These are phyloP conservation scores for Colletotrichum agaves DNA, from an alignment of 2,329 filamentous ascomycete species.

Conservation along the genomic window DNA sequence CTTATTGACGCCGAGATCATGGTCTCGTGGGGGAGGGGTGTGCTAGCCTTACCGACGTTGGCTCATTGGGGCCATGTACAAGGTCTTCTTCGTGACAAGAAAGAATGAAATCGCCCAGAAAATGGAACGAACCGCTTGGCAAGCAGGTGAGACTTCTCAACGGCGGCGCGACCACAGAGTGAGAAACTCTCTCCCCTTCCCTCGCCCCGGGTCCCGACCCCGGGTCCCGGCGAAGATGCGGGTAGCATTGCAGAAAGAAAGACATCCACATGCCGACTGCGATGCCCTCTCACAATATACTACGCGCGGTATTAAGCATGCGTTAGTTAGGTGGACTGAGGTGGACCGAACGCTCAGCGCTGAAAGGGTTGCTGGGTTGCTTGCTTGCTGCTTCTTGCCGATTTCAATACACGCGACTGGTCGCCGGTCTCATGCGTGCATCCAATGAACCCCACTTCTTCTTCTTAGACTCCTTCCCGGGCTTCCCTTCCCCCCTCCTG, in stretches of 20 bases:
- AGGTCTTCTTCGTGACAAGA: background rate
- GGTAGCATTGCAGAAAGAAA: background rate
- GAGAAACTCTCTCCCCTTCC: background rate
- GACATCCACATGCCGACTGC: background rate
- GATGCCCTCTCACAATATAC: too few species aligned
- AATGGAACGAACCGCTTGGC: background rate
- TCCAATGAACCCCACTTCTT: constrained; percentile 1
- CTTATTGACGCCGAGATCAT: constrained; percentile 1
- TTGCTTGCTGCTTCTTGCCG: background rate
- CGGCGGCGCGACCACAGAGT: background rate
- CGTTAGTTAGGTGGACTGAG: too few species aligned
- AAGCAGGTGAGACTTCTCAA: constrained; percentile 29
- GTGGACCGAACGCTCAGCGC: background rate
- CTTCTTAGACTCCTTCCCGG: background rate
- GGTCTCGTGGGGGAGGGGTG: constrained; percentile 8
- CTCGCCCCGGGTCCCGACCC: too few species aligned
- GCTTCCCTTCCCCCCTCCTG: background rate
- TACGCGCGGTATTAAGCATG: too few species aligned
- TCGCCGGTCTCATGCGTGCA: background rate
- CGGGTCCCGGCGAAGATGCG: background rate
- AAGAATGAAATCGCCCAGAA: background rate
- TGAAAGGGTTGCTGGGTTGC: too few species aligned
- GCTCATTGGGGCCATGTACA: background rate
- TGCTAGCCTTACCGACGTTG: background rate
- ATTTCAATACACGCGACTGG: background rate